Evolutionary conservation across 2,329 filamentous ascomycete genomes (phyloP).

Genomic region (Setomelanomma holmii): DNA sequence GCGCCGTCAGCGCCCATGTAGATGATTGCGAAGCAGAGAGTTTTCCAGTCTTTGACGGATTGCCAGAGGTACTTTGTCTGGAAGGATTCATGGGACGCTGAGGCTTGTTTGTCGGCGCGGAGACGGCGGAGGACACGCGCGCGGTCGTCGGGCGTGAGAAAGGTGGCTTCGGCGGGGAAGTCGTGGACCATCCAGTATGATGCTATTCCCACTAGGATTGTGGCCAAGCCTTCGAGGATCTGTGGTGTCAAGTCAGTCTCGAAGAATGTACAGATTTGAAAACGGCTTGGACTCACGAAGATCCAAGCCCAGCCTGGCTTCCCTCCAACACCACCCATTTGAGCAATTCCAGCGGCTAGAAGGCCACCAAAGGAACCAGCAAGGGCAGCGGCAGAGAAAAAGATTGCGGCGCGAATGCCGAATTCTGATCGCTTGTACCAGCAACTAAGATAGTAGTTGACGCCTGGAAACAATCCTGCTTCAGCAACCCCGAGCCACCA

Average conservation of each 20-base stretch:
- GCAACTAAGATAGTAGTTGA: conserved; percentile 83
- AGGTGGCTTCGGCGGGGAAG: conserved; percentile 76
- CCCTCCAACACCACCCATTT: conserved; percentile 69
- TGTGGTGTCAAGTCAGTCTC: conserved; percentile 11
- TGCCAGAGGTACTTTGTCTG: conserved; percentile 75
- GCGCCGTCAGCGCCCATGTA: conserved; percentile 78
- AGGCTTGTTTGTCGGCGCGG: conserved; percentile 73
- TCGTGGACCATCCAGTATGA: conserved; percentile 80
- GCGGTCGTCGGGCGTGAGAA: conserved; percentile 74
- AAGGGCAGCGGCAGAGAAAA: conserved; percentile 83
- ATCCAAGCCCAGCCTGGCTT: conserved; percentile 55
- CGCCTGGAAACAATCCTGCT: conserved; percentile 68
- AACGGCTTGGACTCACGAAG: conserved; percentile 45
- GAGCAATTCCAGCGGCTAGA: conserved; percentile 73
- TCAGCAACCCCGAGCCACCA: conserved; percentile 76
- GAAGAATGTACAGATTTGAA: background rate
- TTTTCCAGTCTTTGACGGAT: conserved; percentile 83
- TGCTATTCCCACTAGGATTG: conserved; percentile 70
- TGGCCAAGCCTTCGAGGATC: conserved; percentile 72
- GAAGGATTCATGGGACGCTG: conserved; percentile 78
- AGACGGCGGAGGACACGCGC: conserved; percentile 75
- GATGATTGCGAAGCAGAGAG: conserved; percentile 74
- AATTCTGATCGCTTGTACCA: conserved; percentile 86
- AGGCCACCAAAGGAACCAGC: conserved; percentile 80
- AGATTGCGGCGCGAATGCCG: conserved; percentile 79